These are phyloP conservation scores for Scleroderma bovista DNA, from an alignment of 768 basidiomycete species.

Conservation along the genomic window DNA sequence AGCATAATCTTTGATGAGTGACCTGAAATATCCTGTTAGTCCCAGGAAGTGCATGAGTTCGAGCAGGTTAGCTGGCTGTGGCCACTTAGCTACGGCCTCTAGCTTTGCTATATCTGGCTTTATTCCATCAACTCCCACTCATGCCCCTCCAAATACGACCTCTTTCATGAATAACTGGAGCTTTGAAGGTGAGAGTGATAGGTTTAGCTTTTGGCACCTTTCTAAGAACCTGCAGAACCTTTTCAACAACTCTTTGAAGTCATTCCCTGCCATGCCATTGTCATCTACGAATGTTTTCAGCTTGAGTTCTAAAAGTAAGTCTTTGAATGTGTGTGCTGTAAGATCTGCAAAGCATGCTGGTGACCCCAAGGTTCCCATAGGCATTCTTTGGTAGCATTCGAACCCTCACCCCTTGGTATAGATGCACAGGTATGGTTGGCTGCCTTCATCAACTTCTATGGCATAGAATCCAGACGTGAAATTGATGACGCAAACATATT, in stretches of 20 bases:
- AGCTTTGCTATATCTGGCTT: too few relatives aligned
- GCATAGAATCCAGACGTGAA: conserved; percentile 35
- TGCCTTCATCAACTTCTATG: conserved; percentile 2
- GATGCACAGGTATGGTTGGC: conserved; percentile 28
- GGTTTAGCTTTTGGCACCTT: not conserved
- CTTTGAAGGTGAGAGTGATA: not conserved
- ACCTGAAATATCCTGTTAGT: conserved; percentile 4
- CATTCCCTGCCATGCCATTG: conserved; percentile 27
- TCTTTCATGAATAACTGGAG: conserved; percentile 6
- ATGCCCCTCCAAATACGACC: not conserved
- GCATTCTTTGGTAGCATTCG: conserved; percentile 32
- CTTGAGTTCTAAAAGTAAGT: conserved; percentile 16
- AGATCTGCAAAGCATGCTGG: conserved; percentile 31
- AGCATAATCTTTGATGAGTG: conserved; percentile 8
- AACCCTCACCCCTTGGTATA: conserved; percentile 34
- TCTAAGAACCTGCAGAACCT: conserved; percentile 22
- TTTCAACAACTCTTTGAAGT: conserved; percentile 22
- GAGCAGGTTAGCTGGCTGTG: not conserved
- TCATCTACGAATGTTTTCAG: conserved; percentile 38
- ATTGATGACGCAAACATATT: conserved; percentile 32
- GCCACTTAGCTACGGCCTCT: too few relatives aligned
- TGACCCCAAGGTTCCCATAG: conserved; percentile 37
- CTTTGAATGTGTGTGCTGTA: conserved; percentile 20
- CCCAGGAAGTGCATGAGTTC: conserved; percentile 5
- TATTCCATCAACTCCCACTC: not conserved